Evolutionary conservation across 768 basidiomycete species (phyloP).

Genomic region (Calocera cornea): DNA sequence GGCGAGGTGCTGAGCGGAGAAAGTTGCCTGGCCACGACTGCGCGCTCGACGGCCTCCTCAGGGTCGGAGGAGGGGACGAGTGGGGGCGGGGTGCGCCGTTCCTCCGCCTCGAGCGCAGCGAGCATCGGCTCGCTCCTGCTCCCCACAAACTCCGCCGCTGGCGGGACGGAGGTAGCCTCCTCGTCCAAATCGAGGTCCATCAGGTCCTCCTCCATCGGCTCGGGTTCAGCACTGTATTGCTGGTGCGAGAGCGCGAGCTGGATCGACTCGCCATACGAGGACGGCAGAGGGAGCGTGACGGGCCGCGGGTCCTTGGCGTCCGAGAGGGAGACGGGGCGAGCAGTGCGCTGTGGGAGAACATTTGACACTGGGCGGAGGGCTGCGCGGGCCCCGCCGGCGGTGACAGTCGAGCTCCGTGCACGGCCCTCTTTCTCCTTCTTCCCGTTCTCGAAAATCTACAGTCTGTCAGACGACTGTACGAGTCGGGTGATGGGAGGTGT

Average conservation of each 20-base stretch:
- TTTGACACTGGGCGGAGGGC: constrained; percentile 9
- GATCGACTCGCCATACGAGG: constrained; percentile 5
- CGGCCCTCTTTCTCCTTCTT: not conserved
- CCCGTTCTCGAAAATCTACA: not conserved
- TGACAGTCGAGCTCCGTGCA: not conserved
- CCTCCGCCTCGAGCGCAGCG: not conserved
- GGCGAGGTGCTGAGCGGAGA: not conserved
- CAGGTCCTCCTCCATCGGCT: constrained; percentile 5
- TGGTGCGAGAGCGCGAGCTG: not conserved
- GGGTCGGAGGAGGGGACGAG: not conserved
- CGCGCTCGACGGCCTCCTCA: constrained; percentile 9
- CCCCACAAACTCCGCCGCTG: not conserved
- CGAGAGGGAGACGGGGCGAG: not conserved
- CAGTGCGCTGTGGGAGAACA: constrained; percentile 6
- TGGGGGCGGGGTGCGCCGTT: not conserved
- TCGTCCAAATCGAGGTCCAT: constrained; percentile 13
- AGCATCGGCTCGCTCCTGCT: not conserved
- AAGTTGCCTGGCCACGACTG: constrained; percentile 9
- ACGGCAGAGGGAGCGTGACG: constrained; percentile 1
- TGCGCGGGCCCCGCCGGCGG: not conserved
- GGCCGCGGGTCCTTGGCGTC: not conserved
- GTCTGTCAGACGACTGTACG: not conserved
- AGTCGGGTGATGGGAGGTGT: not conserved
- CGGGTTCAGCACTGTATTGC: not conserved
- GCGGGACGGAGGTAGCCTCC: constrained; percentile 5